These are phyloP conservation scores for Ogataea populi-albae DNA, from an alignment of 805 yeast species.

Conservation along the genomic window DNA sequence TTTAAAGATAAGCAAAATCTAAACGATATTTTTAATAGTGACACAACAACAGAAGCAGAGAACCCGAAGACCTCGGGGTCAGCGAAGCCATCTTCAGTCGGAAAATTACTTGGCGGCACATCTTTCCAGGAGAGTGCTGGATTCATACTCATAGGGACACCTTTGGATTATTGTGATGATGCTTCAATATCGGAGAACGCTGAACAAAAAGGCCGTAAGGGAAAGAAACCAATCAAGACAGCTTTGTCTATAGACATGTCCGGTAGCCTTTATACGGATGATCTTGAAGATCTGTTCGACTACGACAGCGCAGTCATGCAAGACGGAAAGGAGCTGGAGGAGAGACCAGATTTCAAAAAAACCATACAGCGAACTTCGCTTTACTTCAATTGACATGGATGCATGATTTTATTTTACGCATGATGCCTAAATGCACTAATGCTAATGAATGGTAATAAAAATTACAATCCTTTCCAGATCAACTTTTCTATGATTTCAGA, in stretches of 20 bases:
- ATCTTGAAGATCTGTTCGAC: slow-evolving; percentile 14
- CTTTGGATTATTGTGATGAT: slow-evolving; percentile 7
- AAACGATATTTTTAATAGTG: slow-evolving; percentile 9
- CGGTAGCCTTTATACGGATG: slow-evolving; percentile 8
- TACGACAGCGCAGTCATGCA: neutral
- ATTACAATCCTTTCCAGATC: slow-evolving; percentile 63
- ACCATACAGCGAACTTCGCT: slow-evolving; percentile 20
- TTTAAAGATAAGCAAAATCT: slow-evolving; percentile 14
- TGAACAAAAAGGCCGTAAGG: too few species aligned
- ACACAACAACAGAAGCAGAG: too few species aligned
- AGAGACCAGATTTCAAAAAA: slow-evolving; percentile 3
- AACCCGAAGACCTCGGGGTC: neutral
- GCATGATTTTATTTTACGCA: slow-evolving; percentile 1
- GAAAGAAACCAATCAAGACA: neutral
- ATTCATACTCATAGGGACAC: slow-evolving; percentile 14
- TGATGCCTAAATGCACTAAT: neutral
- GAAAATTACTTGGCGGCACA: neutral
- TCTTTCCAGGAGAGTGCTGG: slow-evolving; percentile 7
- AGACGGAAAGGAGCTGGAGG: slow-evolving; percentile 2
- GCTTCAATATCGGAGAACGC: slow-evolving; percentile 2
- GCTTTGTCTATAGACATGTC: slow-evolving; percentile 2
- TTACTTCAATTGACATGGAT: slow-evolving; percentile 15
- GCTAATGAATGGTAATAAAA: neutral
- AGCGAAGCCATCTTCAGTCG: too few species aligned
- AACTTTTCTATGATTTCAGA: slow-evolving; percentile 68